phyloP scores from a whole-genome alignment of 192 early-diverging fungal species.

The Thamnidium elegans region DNA sequence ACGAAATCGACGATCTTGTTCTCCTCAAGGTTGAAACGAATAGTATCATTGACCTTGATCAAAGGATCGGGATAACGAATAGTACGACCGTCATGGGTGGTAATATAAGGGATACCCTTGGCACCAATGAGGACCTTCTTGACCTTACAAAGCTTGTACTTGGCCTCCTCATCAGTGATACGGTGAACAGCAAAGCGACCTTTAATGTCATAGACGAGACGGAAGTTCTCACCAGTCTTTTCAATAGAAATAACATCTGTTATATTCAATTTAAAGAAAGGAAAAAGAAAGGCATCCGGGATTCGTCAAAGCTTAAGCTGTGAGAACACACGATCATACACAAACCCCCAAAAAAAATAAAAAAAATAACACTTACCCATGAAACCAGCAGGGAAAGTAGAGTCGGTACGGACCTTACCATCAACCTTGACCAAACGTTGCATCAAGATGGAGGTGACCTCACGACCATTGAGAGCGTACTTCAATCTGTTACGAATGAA shows the following conservation, averaged over 20 bases:
- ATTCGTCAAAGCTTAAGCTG: constrained; percentile 33
- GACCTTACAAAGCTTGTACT: constrained; percentile 99
- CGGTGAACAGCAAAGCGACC: constrained; percentile 99
- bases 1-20: constrained; percentile 91
- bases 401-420: constrained; percentile 96
- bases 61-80: constrained; percentile 99
- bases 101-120: constrained; percentile 94
- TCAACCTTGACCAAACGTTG: constrained; percentile 99
- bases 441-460: constrained; percentile 95
- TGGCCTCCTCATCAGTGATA: constrained; percentile 96
- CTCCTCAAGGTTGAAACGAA: constrained; percentile 94
- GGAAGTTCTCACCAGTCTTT: constrained; percentile 99
- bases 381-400: constrained; percentile 95
- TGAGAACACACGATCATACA: constrained; percentile 8
- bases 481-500: constrained; percentile 99
- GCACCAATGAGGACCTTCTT: constrained; percentile 91
- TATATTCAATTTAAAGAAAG: constrained; percentile 13
- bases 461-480: constrained; percentile 98
- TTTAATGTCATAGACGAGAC: constrained; percentile 99
- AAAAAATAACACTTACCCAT: constrained; percentile 74
- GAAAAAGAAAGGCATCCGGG: constrained; percentile 28
- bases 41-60: constrained; percentile 99
- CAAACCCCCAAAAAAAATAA: not conserved
- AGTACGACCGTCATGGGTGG: constrained; percentile 99
- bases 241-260: constrained; percentile 90